A percentile compares a stretch with the other conserved stretches of the same genome.
These are phyloP conservation scores for Termitomyces sp. DNA, from an alignment of 768 basidiomycete genomes.

Conservation along the genomic window DNA sequence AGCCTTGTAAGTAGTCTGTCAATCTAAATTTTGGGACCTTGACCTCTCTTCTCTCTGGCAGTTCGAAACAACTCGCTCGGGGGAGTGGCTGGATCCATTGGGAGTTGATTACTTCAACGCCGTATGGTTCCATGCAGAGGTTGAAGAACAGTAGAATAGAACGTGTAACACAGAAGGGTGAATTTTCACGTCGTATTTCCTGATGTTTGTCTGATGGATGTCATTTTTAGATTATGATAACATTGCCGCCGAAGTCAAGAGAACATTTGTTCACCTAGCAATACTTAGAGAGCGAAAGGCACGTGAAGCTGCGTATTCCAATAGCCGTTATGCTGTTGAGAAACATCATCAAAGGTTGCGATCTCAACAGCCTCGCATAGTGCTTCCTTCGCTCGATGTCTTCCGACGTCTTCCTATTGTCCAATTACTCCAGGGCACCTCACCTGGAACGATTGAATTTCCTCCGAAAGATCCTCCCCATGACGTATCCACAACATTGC, in stretches of 20 bases:
- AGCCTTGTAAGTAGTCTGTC: conserved; percentile 13
- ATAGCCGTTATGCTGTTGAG: conserved; percentile 30
- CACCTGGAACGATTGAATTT: conserved; percentile 12
- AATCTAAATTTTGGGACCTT: not conserved
- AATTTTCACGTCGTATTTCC: not conserved
- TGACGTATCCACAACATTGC: conserved; percentile 17
- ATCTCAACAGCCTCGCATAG: conserved; percentile 19
- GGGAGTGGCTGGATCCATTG: conserved; percentile 35
- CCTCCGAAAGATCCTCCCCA: not conserved
- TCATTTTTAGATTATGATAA: conserved; percentile 23
- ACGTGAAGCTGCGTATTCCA: conserved; percentile 16
- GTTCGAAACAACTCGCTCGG: conserved; percentile 27
- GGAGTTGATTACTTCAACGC: conserved; percentile 34
- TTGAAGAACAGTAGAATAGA: conserved; percentile 35
- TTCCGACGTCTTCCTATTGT: conserved; percentile 49
- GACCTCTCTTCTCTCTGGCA: conserved; percentile 12
- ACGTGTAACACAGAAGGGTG: conserved; percentile 30
- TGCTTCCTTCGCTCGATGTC: conserved; percentile 39
- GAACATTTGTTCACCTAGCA: conserved; percentile 16
- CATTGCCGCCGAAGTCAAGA: conserved; percentile 20
- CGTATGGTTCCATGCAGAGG: conserved; percentile 33
- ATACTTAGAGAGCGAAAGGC: conserved; percentile 17
- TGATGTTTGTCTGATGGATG: not conserved
- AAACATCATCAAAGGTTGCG: conserved; percentile 41
- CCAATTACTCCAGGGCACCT: conserved; percentile 22